These are phyloP conservation scores for Emmonsia crescens DNA, from an alignment of 2,329 filamentous ascomycete species.

Conservation along the genomic window DNA sequence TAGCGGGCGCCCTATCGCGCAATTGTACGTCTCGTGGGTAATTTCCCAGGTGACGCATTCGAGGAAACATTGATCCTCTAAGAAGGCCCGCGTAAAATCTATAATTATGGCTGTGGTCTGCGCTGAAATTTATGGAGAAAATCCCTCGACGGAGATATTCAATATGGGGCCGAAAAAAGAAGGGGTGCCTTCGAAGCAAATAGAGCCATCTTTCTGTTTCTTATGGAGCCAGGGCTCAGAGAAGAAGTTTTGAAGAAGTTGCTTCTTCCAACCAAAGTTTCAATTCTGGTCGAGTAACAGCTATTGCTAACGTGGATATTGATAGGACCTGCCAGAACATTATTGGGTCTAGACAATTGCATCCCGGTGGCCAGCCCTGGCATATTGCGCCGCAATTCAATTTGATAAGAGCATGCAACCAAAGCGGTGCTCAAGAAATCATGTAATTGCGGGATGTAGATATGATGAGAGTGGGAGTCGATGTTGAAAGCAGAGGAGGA, in stretches of 20 bases:
- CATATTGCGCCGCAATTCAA: background rate
- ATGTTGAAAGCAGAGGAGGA: background rate
- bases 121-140: slow-evolving; percentile 7
- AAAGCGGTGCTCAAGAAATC: background rate
- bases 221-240: slow-evolving; percentile 5
- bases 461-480: background rate
- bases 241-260: slow-evolving; percentile 8
- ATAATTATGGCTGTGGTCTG: slow-evolving; percentile 7
- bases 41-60: slow-evolving; percentile 6
- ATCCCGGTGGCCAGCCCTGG: background rate
- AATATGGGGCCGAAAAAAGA: slow-evolving; percentile 7
- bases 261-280: slow-evolving; percentile 6
- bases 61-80: slow-evolving; percentile 7
- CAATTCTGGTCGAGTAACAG: slow-evolving; percentile 3
- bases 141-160: slow-evolving; percentile 9
- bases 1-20: background rate
- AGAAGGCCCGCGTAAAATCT: slow-evolving; percentile 5
- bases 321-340: background rate
- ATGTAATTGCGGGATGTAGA: background rate
- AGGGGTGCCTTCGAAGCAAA: slow-evolving; percentile 8
- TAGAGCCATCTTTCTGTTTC: slow-evolving; percentile 5
- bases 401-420: background rate
- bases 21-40: background rate
- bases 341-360: background rate
- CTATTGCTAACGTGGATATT: slow-evolving; percentile 6